Base-by-base conservation (phyloP, 306 rosid genomes). In the Trichosanthes cucumerina region DNA sequence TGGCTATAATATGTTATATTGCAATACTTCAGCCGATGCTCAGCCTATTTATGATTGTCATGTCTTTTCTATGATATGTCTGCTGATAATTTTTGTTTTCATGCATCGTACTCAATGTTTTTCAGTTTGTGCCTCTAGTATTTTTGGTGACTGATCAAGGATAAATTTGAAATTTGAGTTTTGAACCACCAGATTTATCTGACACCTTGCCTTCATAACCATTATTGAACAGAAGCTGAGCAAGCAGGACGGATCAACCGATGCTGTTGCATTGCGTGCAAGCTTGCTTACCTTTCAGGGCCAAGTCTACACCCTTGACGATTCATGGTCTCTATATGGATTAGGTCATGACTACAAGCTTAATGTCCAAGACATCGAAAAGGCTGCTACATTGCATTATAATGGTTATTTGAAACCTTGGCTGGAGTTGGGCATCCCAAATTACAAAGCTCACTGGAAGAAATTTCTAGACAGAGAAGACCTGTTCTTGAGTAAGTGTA, bases 341-440 rank as follows among this genome's bases (percentile, higher is more conserved):
- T 80, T 95, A 46, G 98, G 98, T 84, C 84, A 95, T 79, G 92
- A 91, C 87, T 92, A 95, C 76, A 79, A 70, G 23, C 38, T 87
- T 80, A 89, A 79, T 78, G 70, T 80, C 75, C 75, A 83, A 84
- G 83, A 84, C 69, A 57, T 91, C 11, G 78, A 60, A 79, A 83
- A 82, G 54, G 89, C 88, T 53, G 96, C 88, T 2, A 90, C 91
- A 41, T 82, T 95, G 89, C 98, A 95, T 87, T 95, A 91, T 71
- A 95, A 95, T 41, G 98, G 98, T 65, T 87, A 95, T 80, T 92
- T 94, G 96, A 94, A 94, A 81, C 98, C 98, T 56, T 94, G 98
- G 98, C 92, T 94, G 68, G 98, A 95, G 81, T 83, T 95, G 89
- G 98, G 98, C 78, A 95, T 95, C 80, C 92, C 97, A 26, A 86